A percentile compares a stretch with the other conserved stretches of the same genome.
Conservation (phyloP, 2,329 filamentous ascomycete genomes). For the Fusarium heterosporum region DNA sequence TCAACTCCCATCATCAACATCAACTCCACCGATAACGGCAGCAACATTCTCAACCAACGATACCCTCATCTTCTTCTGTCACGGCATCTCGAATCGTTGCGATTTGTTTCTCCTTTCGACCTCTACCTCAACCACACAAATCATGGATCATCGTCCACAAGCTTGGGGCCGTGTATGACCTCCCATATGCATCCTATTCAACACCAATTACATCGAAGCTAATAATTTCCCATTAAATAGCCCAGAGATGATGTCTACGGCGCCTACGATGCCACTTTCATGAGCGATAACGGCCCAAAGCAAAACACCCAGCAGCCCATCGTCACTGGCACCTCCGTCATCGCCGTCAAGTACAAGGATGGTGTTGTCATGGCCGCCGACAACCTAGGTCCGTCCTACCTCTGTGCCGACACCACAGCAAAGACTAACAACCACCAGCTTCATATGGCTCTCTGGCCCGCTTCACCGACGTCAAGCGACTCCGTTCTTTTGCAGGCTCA, state of each 20-base stretch:
- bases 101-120: neutral
- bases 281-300: constrained; percentile 77
- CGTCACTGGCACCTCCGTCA: constrained; percentile 95
- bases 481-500: constrained; percentile 86
- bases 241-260: constrained; percentile 98
- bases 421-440: constrained; percentile 63
- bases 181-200: neutral
- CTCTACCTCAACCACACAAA: constrained; percentile 35
- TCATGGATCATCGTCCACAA: constrained; percentile 79
- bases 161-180: constrained; percentile 76
- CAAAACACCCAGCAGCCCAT: constrained; percentile 92
- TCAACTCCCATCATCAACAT: constrained; percentile 32
- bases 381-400: constrained; percentile 78
- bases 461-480: constrained; percentile 96
- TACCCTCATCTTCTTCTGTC: neutral
- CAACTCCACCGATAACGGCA: neutral
- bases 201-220: constrained; percentile 7
- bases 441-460: constrained; percentile 97
- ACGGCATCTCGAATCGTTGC: neutral
- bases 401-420: neutral
- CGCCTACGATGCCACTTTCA: constrained; percentile 87
- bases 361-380: constrained; percentile 97
- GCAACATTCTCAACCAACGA: neutral
- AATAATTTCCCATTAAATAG: constrained; percentile 62
- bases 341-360: constrained; percentile 95